Base-by-base conservation (phyloP, 345 rosid genomes). In the Brassica carinata region DNA sequence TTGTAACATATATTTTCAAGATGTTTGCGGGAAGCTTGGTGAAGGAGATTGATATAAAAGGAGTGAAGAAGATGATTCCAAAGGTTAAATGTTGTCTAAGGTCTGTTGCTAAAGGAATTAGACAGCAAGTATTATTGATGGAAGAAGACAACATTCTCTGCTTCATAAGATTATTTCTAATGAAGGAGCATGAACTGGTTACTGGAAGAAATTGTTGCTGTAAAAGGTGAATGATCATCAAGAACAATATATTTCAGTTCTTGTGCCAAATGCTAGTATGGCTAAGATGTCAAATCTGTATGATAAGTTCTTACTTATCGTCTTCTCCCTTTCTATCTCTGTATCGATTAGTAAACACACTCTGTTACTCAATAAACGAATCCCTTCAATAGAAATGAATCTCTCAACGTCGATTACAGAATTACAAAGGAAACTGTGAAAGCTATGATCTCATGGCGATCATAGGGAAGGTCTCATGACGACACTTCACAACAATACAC, bases 111-210 rank as follows among this genome's bases (percentile, higher is more conserved):
- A 97, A 92, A 72, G 98, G 98, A 1, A 97, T 92, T 9, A 91
- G 79, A 92, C 98, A 0, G 92, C 95, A 0, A 94, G 97, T 83
- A 91, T 94, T 58, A 92, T 92, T 6, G 98, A 92, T 80, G 98
- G 98, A 2, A 75, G 98, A 75, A 88, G 87, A 51, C 85, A 89
- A 8, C 98, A 92, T 78, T 92, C 97, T 4, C 74, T 94, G 81
- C 92, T 94, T 71, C 90, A 85, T 27, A 97, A 94, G 87, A 87
- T 94, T 72, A 84, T 94, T 97, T 88, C 97, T 3, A 92, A 87
- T 77, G 87, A 89, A 80, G 98, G 98, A 15, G 87, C 92, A 11
- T 97, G 98, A 13, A 92, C 98, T 59, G 97, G 91, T 94, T 69
- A 82, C 94, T 8, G 98, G 92, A 6, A 91, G 57, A 78, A 38